Conservation (phyloP, 2,329 filamentous ascomycete genomes). For the Aspergillus novoparasiticus region DNA sequence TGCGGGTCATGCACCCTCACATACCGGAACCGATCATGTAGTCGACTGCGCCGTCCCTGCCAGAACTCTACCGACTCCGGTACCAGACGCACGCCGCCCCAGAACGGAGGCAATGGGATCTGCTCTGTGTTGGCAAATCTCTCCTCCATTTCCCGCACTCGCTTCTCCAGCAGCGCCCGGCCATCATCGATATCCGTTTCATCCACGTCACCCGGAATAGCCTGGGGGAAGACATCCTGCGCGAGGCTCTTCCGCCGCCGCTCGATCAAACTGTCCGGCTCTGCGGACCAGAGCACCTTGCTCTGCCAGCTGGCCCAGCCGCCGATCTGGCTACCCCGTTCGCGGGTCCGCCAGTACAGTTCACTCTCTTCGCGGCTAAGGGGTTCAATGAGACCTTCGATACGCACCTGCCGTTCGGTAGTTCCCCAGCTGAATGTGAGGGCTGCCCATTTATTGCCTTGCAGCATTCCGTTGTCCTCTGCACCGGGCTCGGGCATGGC, state of each 20-base stretch:
- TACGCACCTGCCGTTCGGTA: conserved; percentile 84
- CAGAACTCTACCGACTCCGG: conserved; percentile 93
- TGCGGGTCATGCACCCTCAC: conserved; percentile 67
- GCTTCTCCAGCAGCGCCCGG: conserved; percentile 71
- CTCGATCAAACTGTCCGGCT: conserved; percentile 28
- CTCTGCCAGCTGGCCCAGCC: conserved; percentile 95
- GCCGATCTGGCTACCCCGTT: conserved; percentile 79
- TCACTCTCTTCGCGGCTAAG: conserved; percentile 71
- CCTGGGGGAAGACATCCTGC: conserved; percentile 22
- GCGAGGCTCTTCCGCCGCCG: conserved; percentile 29
- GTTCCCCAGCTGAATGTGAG: conserved; percentile 90
- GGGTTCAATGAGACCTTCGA: conserved; percentile 76
- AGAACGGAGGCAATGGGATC: conserved; percentile 90
- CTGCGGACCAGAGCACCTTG: conserved; percentile 61
- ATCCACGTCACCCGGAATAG: conserved; percentile 31
- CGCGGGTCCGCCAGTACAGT: conserved; percentile 65
- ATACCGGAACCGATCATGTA: conserved; percentile 95
- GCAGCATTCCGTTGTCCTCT: conserved; percentile 19
- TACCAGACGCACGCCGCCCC: conserved; percentile 86
- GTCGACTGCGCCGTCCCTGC: conserved; percentile 83
- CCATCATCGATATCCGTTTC: conserved; percentile 61
- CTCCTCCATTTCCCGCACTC: conserved; percentile 75
- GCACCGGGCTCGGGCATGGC: conserved; percentile 64
- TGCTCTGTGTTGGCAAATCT: conserved; percentile 73
- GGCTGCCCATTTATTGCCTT: conserved; percentile 72